Conservation (phyloP, 495 filamentous ascomycete genomes). For the Massariosphaeria phaeospora region DNA sequence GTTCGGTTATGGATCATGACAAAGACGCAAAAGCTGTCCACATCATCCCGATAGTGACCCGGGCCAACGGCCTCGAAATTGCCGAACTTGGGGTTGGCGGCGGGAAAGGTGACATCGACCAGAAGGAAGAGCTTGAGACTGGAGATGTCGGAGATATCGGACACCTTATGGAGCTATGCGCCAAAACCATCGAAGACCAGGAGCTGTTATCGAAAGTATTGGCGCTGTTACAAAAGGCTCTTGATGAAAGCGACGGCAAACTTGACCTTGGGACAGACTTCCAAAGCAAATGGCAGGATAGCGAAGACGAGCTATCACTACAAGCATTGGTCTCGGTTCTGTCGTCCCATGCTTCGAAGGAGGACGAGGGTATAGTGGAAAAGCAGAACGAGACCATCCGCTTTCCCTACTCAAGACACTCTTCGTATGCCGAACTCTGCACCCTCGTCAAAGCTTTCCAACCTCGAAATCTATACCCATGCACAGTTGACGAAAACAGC, state of each 20-base stretch:
- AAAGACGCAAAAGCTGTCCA: conserved; percentile 50
- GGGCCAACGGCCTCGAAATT: conserved; percentile 56
- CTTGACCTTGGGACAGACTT: conserved; percentile 18
- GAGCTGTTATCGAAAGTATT: conserved; percentile 18
- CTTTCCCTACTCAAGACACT: conserved; percentile 90
- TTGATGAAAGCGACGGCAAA: conserved; percentile 8
- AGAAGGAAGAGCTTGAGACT: conserved; percentile 59
- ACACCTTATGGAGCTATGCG: conserved; percentile 29
- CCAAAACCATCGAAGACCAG: conserved; percentile 14
- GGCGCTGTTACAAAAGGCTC: conserved; percentile 5
- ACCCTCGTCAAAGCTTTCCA: conserved; percentile 61
- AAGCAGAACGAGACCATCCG: conserved; percentile 30
- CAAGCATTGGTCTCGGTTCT: conserved; percentile 18
- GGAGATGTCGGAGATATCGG: conserved; percentile 34
- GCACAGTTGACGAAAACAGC: conserved; percentile 60
- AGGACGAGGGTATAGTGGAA: neutral
- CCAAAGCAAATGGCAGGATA: conserved; percentile 10
- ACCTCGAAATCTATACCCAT: conserved; percentile 77
- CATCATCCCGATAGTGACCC: conserved; percentile 70
- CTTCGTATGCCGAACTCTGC: conserved; percentile 76
- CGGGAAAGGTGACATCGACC: conserved; percentile 68
- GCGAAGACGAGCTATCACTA: conserved; percentile 13
- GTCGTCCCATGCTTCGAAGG: neutral
- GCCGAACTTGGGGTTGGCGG: conserved; percentile 73
- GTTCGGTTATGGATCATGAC: conserved; percentile 50